These are phyloP conservation scores for Candida boidinii DNA, from an alignment of 805 yeast genomes.

Conservation along the genomic window DNA sequence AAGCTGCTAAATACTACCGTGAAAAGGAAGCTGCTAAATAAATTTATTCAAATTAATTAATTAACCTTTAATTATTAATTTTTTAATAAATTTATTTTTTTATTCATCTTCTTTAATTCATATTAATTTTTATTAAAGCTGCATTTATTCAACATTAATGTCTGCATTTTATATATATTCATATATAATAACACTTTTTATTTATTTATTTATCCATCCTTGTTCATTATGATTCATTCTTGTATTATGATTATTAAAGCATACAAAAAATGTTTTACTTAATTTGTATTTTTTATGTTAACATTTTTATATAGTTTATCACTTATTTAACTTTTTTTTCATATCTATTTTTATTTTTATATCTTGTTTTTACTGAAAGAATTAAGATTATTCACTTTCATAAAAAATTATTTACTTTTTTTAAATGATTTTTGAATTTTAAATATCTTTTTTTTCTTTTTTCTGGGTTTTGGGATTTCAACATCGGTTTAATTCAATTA, in stretches of 20 bases:
- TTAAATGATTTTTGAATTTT: slow-evolving; percentile 2
- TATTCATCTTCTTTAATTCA: slow-evolving; percentile 7
- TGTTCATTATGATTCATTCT: slow-evolving; percentile 15
- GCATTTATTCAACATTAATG: slow-evolving; percentile 33
- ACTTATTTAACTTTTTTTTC: slow-evolving; percentile 3
- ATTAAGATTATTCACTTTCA: too few species aligned
- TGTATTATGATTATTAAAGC: too few species aligned
- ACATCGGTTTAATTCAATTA: slow-evolving; percentile 27
- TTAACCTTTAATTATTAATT: slow-evolving; percentile 2
- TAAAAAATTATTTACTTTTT: slow-evolving; percentile 2
- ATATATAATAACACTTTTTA: slow-evolving; percentile 2
- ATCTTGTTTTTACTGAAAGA: slow-evolving; percentile 1
- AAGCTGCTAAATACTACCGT: slow-evolving; percentile 96
- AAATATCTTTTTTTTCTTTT: slow-evolving; percentile 7
- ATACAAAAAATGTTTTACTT: too few species aligned
- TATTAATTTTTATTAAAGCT: slow-evolving; percentile 7
- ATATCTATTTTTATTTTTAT: slow-evolving; percentile 7
- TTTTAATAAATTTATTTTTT: slow-evolving; percentile 2
- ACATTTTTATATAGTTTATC: slow-evolving; percentile 1
- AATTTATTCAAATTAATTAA: slow-evolving; percentile 6
- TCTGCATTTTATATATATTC: slow-evolving; percentile 5
- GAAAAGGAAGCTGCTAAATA: slow-evolving; percentile 26
- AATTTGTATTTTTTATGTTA: slow-evolving; percentile 7
- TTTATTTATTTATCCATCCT: not conserved
- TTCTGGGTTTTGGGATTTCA: slow-evolving; percentile 34